These are phyloP conservation scores for Chytridium lagenaria DNA, from an alignment of 371 early-diverging fungal genomes.

Conservation along the genomic window DNA sequence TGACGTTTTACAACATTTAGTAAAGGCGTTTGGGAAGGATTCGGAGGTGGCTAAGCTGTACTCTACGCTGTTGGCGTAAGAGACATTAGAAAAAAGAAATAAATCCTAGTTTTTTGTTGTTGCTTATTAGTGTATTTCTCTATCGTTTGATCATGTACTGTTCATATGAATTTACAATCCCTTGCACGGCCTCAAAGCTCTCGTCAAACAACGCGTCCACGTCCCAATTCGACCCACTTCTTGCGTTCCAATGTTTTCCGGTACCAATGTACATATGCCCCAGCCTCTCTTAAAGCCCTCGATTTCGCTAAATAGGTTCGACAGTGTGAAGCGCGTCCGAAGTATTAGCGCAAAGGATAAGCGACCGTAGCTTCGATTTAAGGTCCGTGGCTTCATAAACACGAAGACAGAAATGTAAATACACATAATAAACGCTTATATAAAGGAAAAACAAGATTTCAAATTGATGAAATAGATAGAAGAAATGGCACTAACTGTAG, in stretches of 20 bases:
- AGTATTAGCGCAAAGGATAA: constrained; percentile 39
- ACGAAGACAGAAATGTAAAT: too few relatives aligned
- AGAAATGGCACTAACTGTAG: background rate
- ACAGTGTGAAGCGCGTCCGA: constrained; percentile 27
- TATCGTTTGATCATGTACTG: background rate
- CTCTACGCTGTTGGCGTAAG: background rate
- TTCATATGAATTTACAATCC: constrained; percentile 4
- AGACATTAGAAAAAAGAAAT: too few relatives aligned
- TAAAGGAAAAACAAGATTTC: background rate
- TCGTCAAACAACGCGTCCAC: constrained; percentile 20
- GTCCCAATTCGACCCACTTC: constrained; percentile 28
- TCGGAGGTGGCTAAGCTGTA: background rate
- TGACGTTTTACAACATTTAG: background rate
- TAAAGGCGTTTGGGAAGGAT: background rate
- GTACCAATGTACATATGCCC: constrained; percentile 53
- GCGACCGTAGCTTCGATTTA: constrained; percentile 33
- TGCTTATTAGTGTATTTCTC: too few relatives aligned
- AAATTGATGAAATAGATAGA: background rate
- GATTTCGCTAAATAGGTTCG: constrained; percentile 18
- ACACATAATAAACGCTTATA: too few relatives aligned
- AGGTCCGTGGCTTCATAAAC: constrained; percentile 26
- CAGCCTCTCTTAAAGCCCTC: constrained; percentile 23
- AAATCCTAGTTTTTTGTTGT: too few relatives aligned
- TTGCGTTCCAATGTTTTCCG: constrained; percentile 29
- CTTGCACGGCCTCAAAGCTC: constrained; percentile 14